These are phyloP conservation scores for Paecilomyces sp. DNA, from an alignment of 2,329 filamentous ascomycete genomes.

Conservation along the genomic window DNA sequence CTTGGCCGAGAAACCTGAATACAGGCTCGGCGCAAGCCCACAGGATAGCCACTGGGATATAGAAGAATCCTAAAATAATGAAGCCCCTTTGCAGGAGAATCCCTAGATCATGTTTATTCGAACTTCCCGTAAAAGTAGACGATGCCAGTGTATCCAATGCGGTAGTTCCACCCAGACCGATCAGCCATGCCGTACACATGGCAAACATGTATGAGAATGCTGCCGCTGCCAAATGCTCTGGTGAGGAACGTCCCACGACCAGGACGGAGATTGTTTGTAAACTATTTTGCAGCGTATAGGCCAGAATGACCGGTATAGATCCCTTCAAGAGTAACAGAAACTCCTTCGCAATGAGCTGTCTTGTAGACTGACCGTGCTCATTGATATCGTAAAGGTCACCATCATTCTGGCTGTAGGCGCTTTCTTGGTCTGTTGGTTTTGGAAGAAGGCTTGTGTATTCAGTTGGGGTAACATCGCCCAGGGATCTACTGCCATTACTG, in stretches of 20 bases:
- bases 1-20: conserved; percentile 68
- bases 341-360: conserved; percentile 46
- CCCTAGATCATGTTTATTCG: conserved; percentile 70
- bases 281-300: conserved; percentile 79
- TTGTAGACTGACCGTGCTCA: conserved; percentile 23
- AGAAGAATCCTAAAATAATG: conserved; percentile 64
- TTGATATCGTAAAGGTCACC: conserved; percentile 33
- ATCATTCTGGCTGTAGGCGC: conserved; percentile 13
- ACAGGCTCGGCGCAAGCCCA: conserved; percentile 71
- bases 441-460: conserved; percentile 24
- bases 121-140: conserved; percentile 72
- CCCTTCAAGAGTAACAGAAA: conserved; percentile 61
- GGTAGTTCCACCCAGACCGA: conserved; percentile 77
- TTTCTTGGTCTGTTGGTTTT: conserved; percentile 10
- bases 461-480: conserved; percentile 2
- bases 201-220: conserved; percentile 94
- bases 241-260: conserved; percentile 70
- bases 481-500: neutral
- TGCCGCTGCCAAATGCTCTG: conserved; percentile 71
- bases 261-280: conserved; percentile 76
- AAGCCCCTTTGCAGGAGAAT: conserved; percentile 71
- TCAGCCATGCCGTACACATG: conserved; percentile 81
- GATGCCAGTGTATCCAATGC: conserved; percentile 80
- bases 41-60: conserved; percentile 62
- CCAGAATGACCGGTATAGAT: conserved; percentile 71